Conservation (phyloP, 441 rosid genomes). For the Syzygium syzygioides region DNA sequence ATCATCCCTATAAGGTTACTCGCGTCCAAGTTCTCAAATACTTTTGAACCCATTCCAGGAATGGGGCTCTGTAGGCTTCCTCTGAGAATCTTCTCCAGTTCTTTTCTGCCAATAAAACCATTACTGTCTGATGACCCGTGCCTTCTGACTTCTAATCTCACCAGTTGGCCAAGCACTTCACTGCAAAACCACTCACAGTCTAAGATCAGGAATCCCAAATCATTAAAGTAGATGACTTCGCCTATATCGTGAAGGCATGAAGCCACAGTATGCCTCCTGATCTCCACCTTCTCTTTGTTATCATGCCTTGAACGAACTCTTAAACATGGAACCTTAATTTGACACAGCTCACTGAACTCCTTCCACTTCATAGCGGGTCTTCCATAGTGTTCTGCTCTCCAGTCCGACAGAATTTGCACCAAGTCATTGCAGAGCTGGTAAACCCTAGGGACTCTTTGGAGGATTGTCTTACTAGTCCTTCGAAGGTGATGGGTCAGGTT, state of each 20-base stretch:
- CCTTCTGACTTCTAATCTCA: slow-evolving; percentile 60
- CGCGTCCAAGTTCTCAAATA: slow-evolving; percentile 69
- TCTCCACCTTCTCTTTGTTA: slow-evolving; percentile 58
- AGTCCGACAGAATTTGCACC: slow-evolving; percentile 64
- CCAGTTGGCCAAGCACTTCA: slow-evolving; percentile 76
- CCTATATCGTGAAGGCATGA: slow-evolving; percentile 87
- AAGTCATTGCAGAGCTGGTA: slow-evolving; percentile 90
- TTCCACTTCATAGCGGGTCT: slow-evolving; percentile 90
- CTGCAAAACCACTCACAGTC: slow-evolving; percentile 89
- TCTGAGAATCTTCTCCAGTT: slow-evolving; percentile 70
- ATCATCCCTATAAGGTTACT: slow-evolving; percentile 66
- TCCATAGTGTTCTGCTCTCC: slow-evolving; percentile 74
- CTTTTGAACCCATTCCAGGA: slow-evolving; percentile 84
- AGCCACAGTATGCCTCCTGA: slow-evolving; percentile 65
- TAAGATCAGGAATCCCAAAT: slow-evolving; percentile 60
- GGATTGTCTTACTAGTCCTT: slow-evolving; percentile 66
- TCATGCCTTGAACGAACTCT: slow-evolving; percentile 71
- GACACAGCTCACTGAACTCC: slow-evolving; percentile 82
- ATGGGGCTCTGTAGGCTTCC: slow-evolving; percentile 74
- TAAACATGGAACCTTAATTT: slow-evolving; percentile 68
- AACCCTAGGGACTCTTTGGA: slow-evolving; percentile 76
- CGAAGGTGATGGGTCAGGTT: slow-evolving; percentile 68
- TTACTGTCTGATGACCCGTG: slow-evolving; percentile 47
- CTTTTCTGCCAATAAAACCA: slow-evolving; percentile 65
- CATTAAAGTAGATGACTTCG: slow-evolving; percentile 77